Percentiles rank a stretch among this genome's conserved stretches.
Conservation (phyloP, 768 basidiomycete species). For the Leucosporidium creatinivorum region DNA sequence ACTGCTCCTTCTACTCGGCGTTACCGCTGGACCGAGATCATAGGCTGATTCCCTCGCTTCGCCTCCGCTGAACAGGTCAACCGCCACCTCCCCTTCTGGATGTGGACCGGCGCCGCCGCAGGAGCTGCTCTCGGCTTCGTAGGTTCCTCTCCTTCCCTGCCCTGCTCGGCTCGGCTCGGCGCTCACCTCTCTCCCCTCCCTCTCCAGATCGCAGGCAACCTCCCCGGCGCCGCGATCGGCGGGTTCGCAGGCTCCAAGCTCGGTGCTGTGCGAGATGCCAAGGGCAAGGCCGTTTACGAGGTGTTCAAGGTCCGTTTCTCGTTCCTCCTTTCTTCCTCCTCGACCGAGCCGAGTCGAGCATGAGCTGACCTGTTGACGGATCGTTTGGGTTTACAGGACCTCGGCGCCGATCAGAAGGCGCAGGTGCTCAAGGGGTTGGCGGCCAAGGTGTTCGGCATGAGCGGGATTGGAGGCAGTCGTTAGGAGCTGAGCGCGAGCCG, state of each 20-base stretch:
- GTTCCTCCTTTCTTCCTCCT: background rate
- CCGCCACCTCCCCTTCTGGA: slow-evolving; percentile 29
- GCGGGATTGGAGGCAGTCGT: background rate
- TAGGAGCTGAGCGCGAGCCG: background rate
- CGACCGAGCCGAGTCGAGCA: too few relatives aligned
- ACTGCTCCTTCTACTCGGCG: background rate
- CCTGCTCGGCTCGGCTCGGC: background rate
- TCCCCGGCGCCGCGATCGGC: slow-evolving; percentile 30
- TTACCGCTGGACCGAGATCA: too few relatives aligned
- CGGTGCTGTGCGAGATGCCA: slow-evolving; percentile 30
- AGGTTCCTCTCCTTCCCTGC: background rate
- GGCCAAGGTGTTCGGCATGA: slow-evolving; percentile 10
- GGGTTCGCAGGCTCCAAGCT: slow-evolving; percentile 21
- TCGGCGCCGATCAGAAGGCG: slow-evolving; percentile 26
- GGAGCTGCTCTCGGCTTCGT: slow-evolving; percentile 31
- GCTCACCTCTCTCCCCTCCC: background rate
- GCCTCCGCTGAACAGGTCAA: slow-evolving; percentile 8
- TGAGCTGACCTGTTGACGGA: too few relatives aligned
- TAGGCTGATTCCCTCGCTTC: background rate
- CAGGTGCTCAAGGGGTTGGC: slow-evolving; percentile 19
- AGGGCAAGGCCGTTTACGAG: slow-evolving; percentile 24
- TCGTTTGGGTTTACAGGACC: too few relatives aligned
- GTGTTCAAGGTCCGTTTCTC: slow-evolving; percentile 19
- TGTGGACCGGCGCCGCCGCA: slow-evolving; percentile 27
- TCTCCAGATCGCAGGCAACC: slow-evolving; percentile 26